Conservation (phyloP, 1,284 basidiomycete genomes). For the Rhodotorula sp. region DNA sequence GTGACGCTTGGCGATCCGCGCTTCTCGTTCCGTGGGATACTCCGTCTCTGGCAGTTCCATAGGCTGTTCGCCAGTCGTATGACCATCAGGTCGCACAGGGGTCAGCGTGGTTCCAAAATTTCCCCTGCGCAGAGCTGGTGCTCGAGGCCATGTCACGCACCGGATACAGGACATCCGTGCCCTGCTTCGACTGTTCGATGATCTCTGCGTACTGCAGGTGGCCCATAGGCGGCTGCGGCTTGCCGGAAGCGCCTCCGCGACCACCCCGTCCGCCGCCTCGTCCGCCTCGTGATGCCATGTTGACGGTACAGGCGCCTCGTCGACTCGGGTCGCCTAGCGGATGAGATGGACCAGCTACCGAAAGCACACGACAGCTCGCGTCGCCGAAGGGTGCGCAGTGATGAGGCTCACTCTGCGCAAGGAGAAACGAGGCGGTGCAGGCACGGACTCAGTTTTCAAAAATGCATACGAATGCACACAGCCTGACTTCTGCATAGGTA, state of each 20-base stretch:
- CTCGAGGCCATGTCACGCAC: constrained; percentile 7
- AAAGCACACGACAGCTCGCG: too few species aligned
- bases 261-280: constrained; percentile 19
- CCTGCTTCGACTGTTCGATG: constrained; percentile 30
- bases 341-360: too few species aligned
- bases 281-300: constrained; percentile 26
- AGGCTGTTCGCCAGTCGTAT: background rate
- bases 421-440: too few species aligned
- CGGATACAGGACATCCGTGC: constrained; percentile 35
- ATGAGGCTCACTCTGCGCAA: background rate
- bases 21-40: constrained; percentile 28
- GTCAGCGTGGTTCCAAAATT: background rate
- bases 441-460: too few species aligned
- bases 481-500: too few species aligned
- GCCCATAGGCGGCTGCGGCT: constrained; percentile 35
- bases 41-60: constrained; percentile 33
- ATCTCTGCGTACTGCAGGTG: constrained; percentile 34
- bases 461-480: too few species aligned
- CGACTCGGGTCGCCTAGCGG: too few species aligned
- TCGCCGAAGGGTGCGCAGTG: background rate
- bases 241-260: constrained; percentile 9
- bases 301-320: background rate
- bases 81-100: too few species aligned
- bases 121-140: background rate
- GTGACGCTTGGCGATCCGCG: constrained; percentile 26